Base-by-base conservation (phyloP, 129 eudicot genomes). In the Flaveria bidentis region DNA sequence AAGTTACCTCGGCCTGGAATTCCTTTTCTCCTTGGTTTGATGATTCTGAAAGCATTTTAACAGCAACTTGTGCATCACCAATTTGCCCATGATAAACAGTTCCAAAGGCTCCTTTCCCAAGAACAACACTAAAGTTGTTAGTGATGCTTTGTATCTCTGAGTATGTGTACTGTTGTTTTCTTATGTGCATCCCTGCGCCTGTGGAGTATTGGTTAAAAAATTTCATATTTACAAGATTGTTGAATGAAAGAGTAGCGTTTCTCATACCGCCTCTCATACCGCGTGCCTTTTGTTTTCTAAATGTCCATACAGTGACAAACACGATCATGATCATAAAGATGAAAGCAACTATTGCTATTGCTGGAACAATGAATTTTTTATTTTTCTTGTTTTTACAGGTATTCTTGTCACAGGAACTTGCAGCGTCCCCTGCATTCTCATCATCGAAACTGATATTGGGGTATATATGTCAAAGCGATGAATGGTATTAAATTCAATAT, bases 51-150 rank as follows among this genome's bases (percentile, higher is more conserved):
- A 87, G 84, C 74, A 90, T 75, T 87, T 90, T 90, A 3, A 90
- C 89, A 61, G 92, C 96, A 69, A 90, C 96, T 82, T 85, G 73
- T 42, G 22, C 65, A 28, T 71, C 76, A 50, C 51, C 76, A 9
- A 80, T 67, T 58, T 0, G 26, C 25, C 96, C 92, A 68, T 69
- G 77, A 62, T 85, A 90, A 9, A 90, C 96, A 2, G 77, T 81
- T 45, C 90, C 96, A 26, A 85, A 90, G 26, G 92, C 91, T 67
- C 96, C 91, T 87, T 73, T 77, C 18, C 96, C 92, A 22, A 84
- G 45, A 78, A 78, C 79, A 26, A 42, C 84, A n/a, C 45, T 61
- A 58, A 89, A 82, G 41, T 88, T 85, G 52, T 61, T 85, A n/a
- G 86, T 79, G 22, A 49, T 79, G 78, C 65, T 44, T 17, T 61